Evolutionary conservation across 805 yeast genomes (phyloP).

Genomic region (Starmera quercuum): DNA sequence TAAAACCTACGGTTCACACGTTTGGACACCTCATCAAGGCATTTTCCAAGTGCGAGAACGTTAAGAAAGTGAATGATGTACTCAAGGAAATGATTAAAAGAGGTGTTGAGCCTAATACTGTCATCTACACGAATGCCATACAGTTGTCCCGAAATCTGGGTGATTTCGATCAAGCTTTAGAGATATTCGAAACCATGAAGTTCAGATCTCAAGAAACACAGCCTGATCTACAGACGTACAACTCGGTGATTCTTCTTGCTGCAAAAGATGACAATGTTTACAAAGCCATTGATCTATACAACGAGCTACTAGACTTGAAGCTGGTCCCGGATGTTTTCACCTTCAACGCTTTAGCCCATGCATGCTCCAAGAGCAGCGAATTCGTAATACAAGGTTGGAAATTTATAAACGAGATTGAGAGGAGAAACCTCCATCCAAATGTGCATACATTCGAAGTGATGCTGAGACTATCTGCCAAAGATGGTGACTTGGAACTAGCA

Average conservation of each 20-base stretch:
- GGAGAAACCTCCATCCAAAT: slow-evolving; percentile 31
- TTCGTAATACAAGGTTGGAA: slow-evolving; percentile 65
- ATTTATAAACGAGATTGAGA: slow-evolving; percentile 57
- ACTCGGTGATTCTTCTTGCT: slow-evolving; percentile 61
- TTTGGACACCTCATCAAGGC: slow-evolving; percentile 35
- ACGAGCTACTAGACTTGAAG: slow-evolving; percentile 47
- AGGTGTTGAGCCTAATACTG: slow-evolving; percentile 32
- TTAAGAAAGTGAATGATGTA: slow-evolving; percentile 14
- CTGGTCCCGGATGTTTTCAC: slow-evolving; percentile 35
- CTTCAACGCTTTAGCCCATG: slow-evolving; percentile 53
- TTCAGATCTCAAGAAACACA: slow-evolving; percentile 57
- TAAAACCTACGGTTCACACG: slow-evolving; percentile 25
- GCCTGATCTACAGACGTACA: slow-evolving; percentile 65
- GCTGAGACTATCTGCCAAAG: slow-evolving; percentile 68
- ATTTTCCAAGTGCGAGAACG: slow-evolving; percentile 26
- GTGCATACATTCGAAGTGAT: slow-evolving; percentile 52
- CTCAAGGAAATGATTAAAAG: slow-evolving; percentile 18
- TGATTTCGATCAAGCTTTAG: slow-evolving; percentile 54
- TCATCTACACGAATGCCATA: slow-evolving; percentile 48
- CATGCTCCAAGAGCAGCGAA: slow-evolving; percentile 49
- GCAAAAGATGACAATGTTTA: slow-evolving; percentile 58
- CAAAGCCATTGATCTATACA: slow-evolving; percentile 66
- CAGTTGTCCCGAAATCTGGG: slow-evolving; percentile 49
- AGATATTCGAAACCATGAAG: slow-evolving; percentile 79
- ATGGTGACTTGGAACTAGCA: slow-evolving; percentile 68